Evolutionary conservation across 2,329 filamentous ascomycete genomes (phyloP).

Genomic region (Aspergillus ochraceoroseus): DNA sequence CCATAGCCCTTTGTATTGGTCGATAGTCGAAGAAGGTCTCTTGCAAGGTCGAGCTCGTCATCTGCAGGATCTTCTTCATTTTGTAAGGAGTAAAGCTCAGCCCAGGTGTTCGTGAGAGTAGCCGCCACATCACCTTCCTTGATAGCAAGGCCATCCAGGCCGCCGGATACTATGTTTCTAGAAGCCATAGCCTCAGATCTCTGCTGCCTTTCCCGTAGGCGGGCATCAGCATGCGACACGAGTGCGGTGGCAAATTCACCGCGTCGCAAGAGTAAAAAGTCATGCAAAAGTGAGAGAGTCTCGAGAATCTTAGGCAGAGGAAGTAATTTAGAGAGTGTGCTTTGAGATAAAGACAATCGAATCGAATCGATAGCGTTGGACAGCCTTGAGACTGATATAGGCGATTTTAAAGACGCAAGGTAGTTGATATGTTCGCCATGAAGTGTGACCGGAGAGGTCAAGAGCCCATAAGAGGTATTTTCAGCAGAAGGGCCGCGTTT

Average conservation of each 20-base stretch:
- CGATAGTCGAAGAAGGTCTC: constrained; percentile 66
- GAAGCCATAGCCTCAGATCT: constrained; percentile 47
- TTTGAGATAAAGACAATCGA: constrained; percentile 74
- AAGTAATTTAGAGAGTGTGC: constrained; percentile 73
- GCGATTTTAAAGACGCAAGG: constrained; percentile 64
- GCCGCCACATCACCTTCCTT: constrained; percentile 84
- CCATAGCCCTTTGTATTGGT: constrained; percentile 37
- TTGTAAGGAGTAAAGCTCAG: constrained; percentile 69
- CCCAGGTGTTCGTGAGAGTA: constrained; percentile 72
- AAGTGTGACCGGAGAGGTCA: constrained; percentile 58
- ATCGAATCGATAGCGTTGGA: constrained; percentile 70
- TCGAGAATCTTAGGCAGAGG: constrained; percentile 73
- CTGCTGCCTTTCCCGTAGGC: constrained; percentile 67
- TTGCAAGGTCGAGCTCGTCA: constrained; percentile 76
- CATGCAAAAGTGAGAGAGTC: constrained; percentile 68
- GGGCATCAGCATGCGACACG: constrained; percentile 77
- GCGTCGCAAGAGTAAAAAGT: constrained; percentile 80
- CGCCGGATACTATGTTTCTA: constrained; percentile 51
- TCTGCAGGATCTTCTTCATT: constrained; percentile 69
- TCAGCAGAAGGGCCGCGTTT: constrained; percentile 37
- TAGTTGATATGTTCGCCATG: constrained; percentile 47
- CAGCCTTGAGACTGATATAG: constrained; percentile 67
- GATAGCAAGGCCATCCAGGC: constrained; percentile 60
- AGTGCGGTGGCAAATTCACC: constrained; percentile 89
- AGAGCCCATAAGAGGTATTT: constrained; percentile 28